Conservation (phyloP, 2,329 filamentous ascomycete species). For the Rhynchosporium graminicola region DNA sequence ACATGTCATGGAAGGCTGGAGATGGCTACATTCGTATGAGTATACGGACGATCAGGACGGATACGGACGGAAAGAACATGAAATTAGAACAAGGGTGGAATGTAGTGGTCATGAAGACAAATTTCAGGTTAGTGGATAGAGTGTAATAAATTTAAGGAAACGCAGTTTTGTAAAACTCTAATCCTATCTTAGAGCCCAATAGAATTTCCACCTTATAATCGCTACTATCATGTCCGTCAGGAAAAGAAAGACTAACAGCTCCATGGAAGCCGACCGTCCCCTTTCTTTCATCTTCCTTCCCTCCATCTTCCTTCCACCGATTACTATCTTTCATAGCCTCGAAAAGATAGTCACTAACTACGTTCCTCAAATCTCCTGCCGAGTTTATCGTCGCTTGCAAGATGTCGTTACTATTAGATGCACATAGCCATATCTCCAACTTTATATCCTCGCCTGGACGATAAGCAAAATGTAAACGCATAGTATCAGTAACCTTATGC, state of each 20-base stretch:
- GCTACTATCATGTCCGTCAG: neutral
- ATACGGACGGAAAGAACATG: neutral
- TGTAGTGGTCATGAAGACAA: neutral
- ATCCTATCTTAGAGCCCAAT: neutral
- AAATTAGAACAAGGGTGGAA: neutral
- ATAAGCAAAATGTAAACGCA: neutral
- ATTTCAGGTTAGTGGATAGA: neutral
- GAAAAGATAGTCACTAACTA: conserved; percentile 23
- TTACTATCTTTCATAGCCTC: conserved; percentile 17
- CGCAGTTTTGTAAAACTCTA: neutral
- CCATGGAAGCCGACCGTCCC: neutral
- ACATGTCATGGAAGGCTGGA: neutral
- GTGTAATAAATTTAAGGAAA: neutral
- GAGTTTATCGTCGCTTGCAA: neutral
- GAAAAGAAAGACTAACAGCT: neutral
- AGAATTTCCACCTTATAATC: neutral
- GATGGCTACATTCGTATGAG: neutral
- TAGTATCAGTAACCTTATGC: neutral
- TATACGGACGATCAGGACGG: neutral
- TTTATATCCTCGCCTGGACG: neutral
- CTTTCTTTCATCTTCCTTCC: no score
- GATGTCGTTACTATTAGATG: neutral
- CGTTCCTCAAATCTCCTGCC: conserved; percentile 16
- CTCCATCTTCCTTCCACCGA: conserved; percentile 11
- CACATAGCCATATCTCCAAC: neutral